Evolutionary conservation across 768 basidiomycete genomes (phyloP).

Genomic region (Rossbeevera mucosa): DNA sequence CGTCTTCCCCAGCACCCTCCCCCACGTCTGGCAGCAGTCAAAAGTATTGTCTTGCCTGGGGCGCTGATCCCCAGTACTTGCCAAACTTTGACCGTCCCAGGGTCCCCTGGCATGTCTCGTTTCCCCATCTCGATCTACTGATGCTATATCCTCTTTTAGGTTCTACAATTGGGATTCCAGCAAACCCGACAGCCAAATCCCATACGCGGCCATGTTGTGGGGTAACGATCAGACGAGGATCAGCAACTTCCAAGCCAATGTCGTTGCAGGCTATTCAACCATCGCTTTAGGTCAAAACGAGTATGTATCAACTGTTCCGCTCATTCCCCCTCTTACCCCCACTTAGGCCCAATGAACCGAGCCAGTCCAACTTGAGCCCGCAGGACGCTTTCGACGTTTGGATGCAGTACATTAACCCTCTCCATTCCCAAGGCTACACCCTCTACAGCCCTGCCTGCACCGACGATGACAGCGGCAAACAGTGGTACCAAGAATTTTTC

Average conservation of each 20-base stretch:
- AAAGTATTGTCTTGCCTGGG: constrained; percentile 67
- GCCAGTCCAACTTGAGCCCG: constrained; percentile 60
- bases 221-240: constrained; percentile 37
- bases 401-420: constrained; percentile 56
- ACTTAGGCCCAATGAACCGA: constrained; percentile 59
- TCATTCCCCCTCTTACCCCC: constrained; percentile 3
- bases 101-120: constrained; percentile 38
- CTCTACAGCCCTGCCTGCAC: constrained; percentile 68
- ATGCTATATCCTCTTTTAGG: constrained; percentile 19
- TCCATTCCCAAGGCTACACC: constrained; percentile 50
- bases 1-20: constrained; percentile 17
- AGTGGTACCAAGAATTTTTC: constrained; percentile 64
- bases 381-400: constrained; percentile 48
- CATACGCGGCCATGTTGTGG: constrained; percentile 67
- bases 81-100: constrained; percentile 41
- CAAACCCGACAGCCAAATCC: constrained; percentile 37
- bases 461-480: constrained; percentile 49
- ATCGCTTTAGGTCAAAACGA: constrained; percentile 67
- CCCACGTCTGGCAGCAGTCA: neutral
- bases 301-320: constrained; percentile 37
- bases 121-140: neutral
- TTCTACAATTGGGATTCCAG: constrained; percentile 64
- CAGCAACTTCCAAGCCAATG: constrained; percentile 39
- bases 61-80: constrained; percentile 46
- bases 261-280: constrained; percentile 48